A percentile compares a stretch with the other conserved stretches of the same genome.
These are phyloP conservation scores for Eucalyptus melliodora DNA, from an alignment of 345 rosid genomes.

Conservation along the genomic window DNA sequence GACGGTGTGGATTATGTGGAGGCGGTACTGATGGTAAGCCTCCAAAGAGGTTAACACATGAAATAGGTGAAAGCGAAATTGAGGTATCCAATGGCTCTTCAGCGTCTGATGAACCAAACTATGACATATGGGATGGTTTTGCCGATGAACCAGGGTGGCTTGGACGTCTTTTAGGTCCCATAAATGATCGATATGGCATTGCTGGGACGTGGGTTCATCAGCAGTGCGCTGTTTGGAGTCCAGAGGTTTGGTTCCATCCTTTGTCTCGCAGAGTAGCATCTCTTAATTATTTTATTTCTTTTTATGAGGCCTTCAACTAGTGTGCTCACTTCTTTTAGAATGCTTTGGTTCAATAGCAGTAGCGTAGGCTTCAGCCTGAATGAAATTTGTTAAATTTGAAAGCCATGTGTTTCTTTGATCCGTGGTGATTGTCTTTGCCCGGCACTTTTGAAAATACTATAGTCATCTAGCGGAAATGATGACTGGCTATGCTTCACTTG, in stretches of 20 bases:
- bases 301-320: not conserved
- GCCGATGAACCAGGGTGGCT: slow-evolving; percentile 95
- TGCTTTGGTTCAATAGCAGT: not conserved
- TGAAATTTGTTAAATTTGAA: not conserved
- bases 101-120: slow-evolving; percentile 73
- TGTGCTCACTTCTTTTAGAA: not conserved
- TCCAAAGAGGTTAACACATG: slow-evolving; percentile 62
- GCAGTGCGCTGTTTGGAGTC: slow-evolving; percentile 98
- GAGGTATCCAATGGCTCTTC: slow-evolving; percentile 79
- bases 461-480: not conserved
- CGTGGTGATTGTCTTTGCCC: not conserved
- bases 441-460: not conserved
- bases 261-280: not conserved
- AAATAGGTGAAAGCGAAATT: slow-evolving; percentile 62
- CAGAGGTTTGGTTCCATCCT: slow-evolving; percentile 50
- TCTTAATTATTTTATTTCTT: not conserved
- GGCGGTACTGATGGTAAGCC: slow-evolving; percentile 92
- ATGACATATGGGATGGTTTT: slow-evolving; percentile 94
- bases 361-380: not conserved
- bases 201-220: slow-evolving; percentile 99
- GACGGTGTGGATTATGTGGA: slow-evolving; percentile 92
- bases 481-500: not conserved
- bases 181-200: slow-evolving; percentile 91
- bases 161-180: slow-evolving; percentile 88
- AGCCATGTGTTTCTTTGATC: not conserved